Conservation (phyloP, 2,329 filamentous ascomycete species). For the Ceratocystis colombiana region DNA sequence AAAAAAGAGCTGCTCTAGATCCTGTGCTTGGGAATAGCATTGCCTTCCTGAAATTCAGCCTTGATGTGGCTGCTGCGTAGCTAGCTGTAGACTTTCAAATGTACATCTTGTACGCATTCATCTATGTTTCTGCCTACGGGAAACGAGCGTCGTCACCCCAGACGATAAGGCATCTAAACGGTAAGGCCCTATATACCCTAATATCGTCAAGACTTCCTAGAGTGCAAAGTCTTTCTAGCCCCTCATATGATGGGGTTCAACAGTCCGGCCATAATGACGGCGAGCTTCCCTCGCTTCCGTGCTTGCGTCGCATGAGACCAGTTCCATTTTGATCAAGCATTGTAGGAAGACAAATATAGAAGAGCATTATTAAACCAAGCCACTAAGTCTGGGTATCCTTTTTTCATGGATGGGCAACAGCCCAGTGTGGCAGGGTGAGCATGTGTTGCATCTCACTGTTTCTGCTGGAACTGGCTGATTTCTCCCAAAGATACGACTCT, state of each 20-base stretch:
- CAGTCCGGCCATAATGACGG: background rate
- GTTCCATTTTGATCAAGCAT: background rate
- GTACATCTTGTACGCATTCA: too few relatives aligned
- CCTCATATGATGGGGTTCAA: background rate
- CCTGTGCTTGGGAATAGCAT: too few relatives aligned
- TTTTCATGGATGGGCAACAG: background rate
- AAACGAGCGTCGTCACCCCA: background rate
- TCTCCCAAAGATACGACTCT: background rate
- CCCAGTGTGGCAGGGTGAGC: background rate
- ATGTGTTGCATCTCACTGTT: slow-evolving; percentile 1
- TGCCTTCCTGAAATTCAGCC: too few relatives aligned
- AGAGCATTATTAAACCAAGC: background rate
- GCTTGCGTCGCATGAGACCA: background rate
- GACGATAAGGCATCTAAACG: too few relatives aligned
- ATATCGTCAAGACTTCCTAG: background rate
- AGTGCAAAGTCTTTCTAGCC: background rate
- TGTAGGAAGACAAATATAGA: background rate
- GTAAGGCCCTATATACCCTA: background rate
- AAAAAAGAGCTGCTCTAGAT: too few relatives aligned
- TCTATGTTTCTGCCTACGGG: too few relatives aligned
- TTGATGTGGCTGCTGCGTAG: too few relatives aligned
- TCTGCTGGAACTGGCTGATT: background rate
- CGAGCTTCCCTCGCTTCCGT: background rate
- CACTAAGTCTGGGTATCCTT: background rate
- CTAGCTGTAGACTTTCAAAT: too few relatives aligned